phyloP scores from a whole-genome alignment of 345 rosid genomes.

The Erodium maritimum region DNA sequence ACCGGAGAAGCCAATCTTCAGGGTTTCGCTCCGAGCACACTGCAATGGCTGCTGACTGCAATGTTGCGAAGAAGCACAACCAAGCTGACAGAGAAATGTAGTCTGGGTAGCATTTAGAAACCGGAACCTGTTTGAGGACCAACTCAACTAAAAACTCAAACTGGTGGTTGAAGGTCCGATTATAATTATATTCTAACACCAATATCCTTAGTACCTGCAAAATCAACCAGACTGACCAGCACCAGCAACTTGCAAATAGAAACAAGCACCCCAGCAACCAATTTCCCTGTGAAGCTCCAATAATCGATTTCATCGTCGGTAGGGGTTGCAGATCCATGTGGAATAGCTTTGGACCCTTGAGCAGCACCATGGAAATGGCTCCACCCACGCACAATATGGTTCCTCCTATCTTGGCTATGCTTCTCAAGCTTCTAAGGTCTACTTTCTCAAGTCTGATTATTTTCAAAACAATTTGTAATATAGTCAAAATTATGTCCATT shows the following conservation, averaged over 20 bases:
- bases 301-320: constrained; percentile 7
- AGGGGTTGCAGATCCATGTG: constrained; percentile 19
- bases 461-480: background rate
- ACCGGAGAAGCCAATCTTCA: constrained; percentile 38
- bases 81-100: constrained; percentile 52
- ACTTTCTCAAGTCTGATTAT: constrained; percentile 51
- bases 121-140: constrained; percentile 37
- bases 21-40: constrained; percentile 35
- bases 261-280: constrained; percentile 60
- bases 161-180: no score
- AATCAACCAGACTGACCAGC: constrained; percentile 71
- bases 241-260: constrained; percentile 43
- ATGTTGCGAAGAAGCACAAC: constrained; percentile 53
- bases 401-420: constrained; percentile 53
- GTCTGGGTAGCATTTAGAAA: constrained; percentile 42
- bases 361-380: constrained; percentile 57
- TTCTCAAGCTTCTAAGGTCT: constrained; percentile 33
- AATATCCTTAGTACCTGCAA: constrained; percentile 47
- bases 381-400: constrained; percentile 50
- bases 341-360: constrained; percentile 62
- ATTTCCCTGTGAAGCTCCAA: constrained; percentile 15
- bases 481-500: no score
- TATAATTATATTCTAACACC: no score
- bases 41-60: constrained; percentile 43
- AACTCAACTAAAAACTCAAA: no score